Evolutionary conservation across 768 basidiomycete genomes (phyloP), one percentile per base, ranked within the genome.

Genomic region (Suillus discolor): DNA sequence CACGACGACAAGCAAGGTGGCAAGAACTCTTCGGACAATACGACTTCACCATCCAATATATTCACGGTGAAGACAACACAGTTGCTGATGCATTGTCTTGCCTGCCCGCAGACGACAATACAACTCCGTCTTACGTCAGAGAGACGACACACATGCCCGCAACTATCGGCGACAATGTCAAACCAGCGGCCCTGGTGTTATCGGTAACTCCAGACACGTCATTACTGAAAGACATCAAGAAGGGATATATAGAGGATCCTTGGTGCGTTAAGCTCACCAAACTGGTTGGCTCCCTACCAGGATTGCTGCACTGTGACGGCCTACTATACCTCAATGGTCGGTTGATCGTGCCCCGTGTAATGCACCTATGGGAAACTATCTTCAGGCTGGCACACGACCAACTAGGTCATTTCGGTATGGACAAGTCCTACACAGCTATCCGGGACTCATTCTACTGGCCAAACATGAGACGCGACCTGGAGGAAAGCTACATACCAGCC

Each of bases 1-100:
- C 75, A 0, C 65, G 72, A 0, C 62, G 76, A 0, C 83, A 82
- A 55, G 74, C 74, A 0, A 70, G 75, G 0, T 83, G 82, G 83
- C 34, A 80, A 0, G 80, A 83, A 60, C 76, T 79, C 23, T 62
- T 85, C 0, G 53, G 66, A 0, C 67, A 77, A 25, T 85, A 82
- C 66, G 75, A 83, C 45, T 71, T 71, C 18, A 49, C 67, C 0
- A 77, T 83, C 20, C 60, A 62, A 4, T 83, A 83, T 62, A 65
- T 85, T 73, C 64, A 71, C 25, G 39, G 39, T 0, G 13, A 39
- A 5, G 39, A 39, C 0, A 39, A 39, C 13, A 3, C 0, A 0
- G 13, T 39, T 2, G 39, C 39, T 3, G 39, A 39, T 11, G 39
- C 39, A 13, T 12, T 39, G 0, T 39, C 39, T 2, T 3, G 39